These are phyloP conservation scores for Talaromyces ruber DNA, from an alignment of 495 filamentous ascomycete genomes.

Conservation along the genomic window DNA sequence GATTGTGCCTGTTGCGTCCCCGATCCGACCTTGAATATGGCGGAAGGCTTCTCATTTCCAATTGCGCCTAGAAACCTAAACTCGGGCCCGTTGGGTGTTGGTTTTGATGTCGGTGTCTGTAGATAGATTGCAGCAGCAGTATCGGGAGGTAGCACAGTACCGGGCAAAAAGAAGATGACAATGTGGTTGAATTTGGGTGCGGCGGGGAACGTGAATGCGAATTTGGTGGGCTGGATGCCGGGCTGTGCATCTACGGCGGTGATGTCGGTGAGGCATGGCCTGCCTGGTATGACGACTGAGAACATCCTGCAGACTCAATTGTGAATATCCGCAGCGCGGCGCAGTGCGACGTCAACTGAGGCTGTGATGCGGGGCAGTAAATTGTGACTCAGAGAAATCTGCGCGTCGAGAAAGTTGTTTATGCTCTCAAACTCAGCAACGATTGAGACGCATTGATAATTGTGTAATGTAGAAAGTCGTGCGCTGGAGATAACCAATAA, in stretches of 20 bases:
- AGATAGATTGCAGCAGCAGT: conserved; percentile 87
- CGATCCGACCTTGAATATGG: conserved; percentile 65
- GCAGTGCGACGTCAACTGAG: background rate
- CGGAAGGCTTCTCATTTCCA: conserved; percentile 77
- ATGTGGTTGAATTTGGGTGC: conserved; percentile 64
- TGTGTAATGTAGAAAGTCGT: background rate
- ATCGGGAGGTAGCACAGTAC: conserved; percentile 58
- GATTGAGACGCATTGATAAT: background rate
- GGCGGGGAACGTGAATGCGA: conserved; percentile 53
- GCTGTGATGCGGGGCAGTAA: background rate
- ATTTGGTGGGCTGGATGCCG: conserved; percentile 52
- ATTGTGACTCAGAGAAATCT: background rate
- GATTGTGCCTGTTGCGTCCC: conserved; percentile 15
- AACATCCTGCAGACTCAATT: conserved; percentile 30
- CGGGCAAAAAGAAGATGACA: conserved; percentile 84
- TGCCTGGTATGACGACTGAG: conserved; percentile 47
- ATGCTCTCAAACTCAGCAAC: background rate
- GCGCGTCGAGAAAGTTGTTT: background rate
- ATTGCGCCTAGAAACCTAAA: conserved; percentile 85
- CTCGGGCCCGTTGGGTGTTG: conserved; percentile 27
- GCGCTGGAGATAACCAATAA: background rate
- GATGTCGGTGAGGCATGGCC: conserved; percentile 55
- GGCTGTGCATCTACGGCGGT: conserved; percentile 40
- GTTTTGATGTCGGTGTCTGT: conserved; percentile 43
- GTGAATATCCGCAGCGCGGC: background rate